These are phyloP conservation scores for Pythium utonaiense DNA, from an alignment of 352 stramenopile species.

Conservation along the genomic window DNA sequence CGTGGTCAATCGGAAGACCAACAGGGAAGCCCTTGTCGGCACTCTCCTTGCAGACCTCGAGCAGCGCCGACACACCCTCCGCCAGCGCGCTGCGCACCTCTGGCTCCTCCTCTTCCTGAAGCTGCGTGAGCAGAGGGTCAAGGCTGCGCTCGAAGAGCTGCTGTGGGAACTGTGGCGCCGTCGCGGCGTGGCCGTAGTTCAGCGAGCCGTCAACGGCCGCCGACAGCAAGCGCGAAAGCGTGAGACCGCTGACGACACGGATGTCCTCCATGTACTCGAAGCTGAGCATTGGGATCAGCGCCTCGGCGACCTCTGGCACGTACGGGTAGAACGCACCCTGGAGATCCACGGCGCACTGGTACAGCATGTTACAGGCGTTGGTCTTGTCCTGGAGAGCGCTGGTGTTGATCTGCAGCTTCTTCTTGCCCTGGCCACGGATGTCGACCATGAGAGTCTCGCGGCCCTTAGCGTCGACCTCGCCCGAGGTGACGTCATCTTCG, in stretches of 20 bases:
- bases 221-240: slow-evolving; percentile 69
- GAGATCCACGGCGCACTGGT: slow-evolving; percentile 81
- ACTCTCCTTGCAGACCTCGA: slow-evolving; percentile 83
- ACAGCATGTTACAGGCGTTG: slow-evolving; percentile 88
- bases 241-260: slow-evolving; percentile 73
- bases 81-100: slow-evolving; percentile 75
- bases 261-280: slow-evolving; percentile 88
- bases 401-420: slow-evolving; percentile 85
- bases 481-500: slow-evolving; percentile 43
- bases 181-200: slow-evolving; percentile 52
- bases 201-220: slow-evolving; percentile 68
- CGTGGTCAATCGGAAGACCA: slow-evolving; percentile 62
- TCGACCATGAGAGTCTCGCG: slow-evolving; percentile 76
- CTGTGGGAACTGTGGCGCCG: slow-evolving; percentile 67
- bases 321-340: slow-evolving; percentile 82
- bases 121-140: slow-evolving; percentile 63
- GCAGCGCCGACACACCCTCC: slow-evolving; percentile 63
- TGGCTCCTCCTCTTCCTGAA: slow-evolving; percentile 75
- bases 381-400: slow-evolving; percentile 83
- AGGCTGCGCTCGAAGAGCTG: slow-evolving; percentile 79
- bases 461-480: slow-evolving; percentile 52
- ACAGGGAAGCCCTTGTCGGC: slow-evolving; percentile 68
- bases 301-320: slow-evolving; percentile 67
- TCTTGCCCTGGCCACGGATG: slow-evolving; percentile 75
- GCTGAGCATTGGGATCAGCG: slow-evolving; percentile 71